Evolutionary conservation across 768 basidiomycete genomes (phyloP), one percentile per base, ranked within the genome.

Genomic region (Russula brevipes): DNA sequence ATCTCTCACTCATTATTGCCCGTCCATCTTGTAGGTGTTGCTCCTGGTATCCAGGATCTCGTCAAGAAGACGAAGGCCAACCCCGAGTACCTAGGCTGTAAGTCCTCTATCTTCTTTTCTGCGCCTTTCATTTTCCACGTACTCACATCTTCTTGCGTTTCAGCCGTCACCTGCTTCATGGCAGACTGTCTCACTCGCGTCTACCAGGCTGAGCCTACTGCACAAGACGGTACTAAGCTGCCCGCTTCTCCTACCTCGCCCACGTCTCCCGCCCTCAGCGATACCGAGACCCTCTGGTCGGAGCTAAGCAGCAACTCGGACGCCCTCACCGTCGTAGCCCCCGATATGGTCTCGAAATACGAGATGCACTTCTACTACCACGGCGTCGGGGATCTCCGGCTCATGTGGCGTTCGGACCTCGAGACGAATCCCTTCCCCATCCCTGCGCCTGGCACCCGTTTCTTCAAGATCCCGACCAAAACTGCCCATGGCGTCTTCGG

Each of bases 401-500:
- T 75, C 66, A 14, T 75, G 50, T 75, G 64, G 52, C 70, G 71
- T 38, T 75, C 74, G n/a, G 69, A 75, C 54, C 45, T 70, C 63
- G 59, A 59, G 54, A 50, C 49, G 14, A 70, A 71, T 54, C 72
- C 69, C 57, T 75, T 72, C 66, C 66, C 59, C 60, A n/a, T 60
- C 51, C 70, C 70, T 55, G 14, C 59, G 46, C 67, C 61, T 45
- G 66, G 63, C 3, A 39, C 54, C 66, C 30, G 54, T 33, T 68
- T 65, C 66, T 63, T 35, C 52, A 54, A 67, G 17, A 54, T 76
- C 69, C 73, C 74, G 38, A 53, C 61, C 65, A 81, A 81, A 72
- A 76, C 76, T n/a, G 57, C 72, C 53, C 70, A 69, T 30, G 77
- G 76, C 38, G 76, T 78, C 70, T 76, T 73, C 65, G 68, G 68